Evolutionary conservation across 2,329 filamentous ascomycete genomes (phyloP).

Genomic region (Pseudomassariella vexata): DNA sequence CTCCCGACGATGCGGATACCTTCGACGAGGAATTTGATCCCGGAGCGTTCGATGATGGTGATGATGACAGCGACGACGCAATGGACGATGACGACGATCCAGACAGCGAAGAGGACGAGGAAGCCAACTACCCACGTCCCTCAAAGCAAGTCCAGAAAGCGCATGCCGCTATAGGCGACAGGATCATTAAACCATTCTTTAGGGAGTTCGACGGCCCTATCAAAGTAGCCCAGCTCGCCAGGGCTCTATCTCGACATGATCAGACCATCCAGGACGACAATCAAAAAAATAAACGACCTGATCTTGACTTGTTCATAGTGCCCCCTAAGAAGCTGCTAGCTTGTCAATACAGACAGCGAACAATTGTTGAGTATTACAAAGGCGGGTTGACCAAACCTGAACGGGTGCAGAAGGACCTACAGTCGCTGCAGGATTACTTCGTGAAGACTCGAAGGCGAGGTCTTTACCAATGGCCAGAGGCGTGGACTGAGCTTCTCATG

Average conservation of each 20-base stretch:
- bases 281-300: background rate
- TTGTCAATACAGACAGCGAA: background rate
- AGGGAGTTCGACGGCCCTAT: background rate
- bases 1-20: background rate
- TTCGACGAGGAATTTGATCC: background rate
- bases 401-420: background rate
- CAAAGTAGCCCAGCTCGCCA: background rate
- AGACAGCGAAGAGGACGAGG: background rate
- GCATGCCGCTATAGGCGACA: too few relatives aligned
- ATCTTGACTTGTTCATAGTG: background rate
- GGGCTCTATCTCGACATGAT: background rate
- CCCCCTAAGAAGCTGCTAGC: background rate
- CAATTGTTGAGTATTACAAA: background rate
- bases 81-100: too few relatives aligned
- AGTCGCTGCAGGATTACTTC: background rate
- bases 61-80: background rate
- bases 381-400: background rate
- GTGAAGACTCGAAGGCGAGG: background rate
- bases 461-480: background rate
- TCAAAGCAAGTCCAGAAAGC: background rate
- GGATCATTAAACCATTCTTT: too few relatives aligned
- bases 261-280: background rate
- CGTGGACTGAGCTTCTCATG: background rate
- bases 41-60: background rate
- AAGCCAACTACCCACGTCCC: background rate